phyloP scores from a whole-genome alignment of 1,284 basidiomycete genomes.

The Fomitopsis betulina region DNA sequence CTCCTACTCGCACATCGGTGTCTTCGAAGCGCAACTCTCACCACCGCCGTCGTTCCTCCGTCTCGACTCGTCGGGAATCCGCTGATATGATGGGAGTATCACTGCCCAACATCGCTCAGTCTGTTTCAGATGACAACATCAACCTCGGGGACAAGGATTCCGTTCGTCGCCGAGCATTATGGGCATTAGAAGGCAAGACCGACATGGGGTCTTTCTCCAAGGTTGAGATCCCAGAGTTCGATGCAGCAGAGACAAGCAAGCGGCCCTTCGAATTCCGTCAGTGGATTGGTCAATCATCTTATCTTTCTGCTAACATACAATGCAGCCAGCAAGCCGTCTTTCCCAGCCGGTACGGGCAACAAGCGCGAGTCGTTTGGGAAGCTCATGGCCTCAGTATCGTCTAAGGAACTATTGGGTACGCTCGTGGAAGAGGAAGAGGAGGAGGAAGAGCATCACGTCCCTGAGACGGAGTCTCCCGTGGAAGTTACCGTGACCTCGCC shows the following conservation, averaged over 20 bases:
- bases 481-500: constrained; percentile 21
- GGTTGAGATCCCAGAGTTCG: constrained; percentile 77
- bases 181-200: constrained; percentile 74
- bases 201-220: constrained; percentile 55
- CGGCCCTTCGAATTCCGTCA: constrained; percentile 60
- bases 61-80: constrained; percentile 78
- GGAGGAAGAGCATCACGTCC: constrained; percentile 37
- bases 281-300: constrained; percentile 23
- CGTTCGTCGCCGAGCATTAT: constrained; percentile 70
- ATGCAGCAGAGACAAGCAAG: constrained; percentile 49
- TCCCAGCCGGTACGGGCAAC: constrained; percentile 43
- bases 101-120: constrained; percentile 53
- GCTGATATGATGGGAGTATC: constrained; percentile 80
- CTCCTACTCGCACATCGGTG: constrained; percentile 26
- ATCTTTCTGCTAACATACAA: constrained; percentile 5
- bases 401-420: constrained; percentile 72
- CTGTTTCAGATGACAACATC: constrained; percentile 57
- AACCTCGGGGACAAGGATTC: constrained; percentile 72
- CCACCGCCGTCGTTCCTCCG: constrained; percentile 77
- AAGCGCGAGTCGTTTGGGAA: constrained; percentile 79
- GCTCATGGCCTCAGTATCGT: constrained; percentile 50
- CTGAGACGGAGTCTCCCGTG: constrained; percentile 12
- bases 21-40: constrained; percentile 66
- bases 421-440: constrained; percentile 80
- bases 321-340: constrained; percentile 49